Percentiles rank a stretch among this genome's conserved stretches.
Conservation (phyloP, 225 moss, liverwort and hornwort species). For the Physcomitrium patens region DNA sequence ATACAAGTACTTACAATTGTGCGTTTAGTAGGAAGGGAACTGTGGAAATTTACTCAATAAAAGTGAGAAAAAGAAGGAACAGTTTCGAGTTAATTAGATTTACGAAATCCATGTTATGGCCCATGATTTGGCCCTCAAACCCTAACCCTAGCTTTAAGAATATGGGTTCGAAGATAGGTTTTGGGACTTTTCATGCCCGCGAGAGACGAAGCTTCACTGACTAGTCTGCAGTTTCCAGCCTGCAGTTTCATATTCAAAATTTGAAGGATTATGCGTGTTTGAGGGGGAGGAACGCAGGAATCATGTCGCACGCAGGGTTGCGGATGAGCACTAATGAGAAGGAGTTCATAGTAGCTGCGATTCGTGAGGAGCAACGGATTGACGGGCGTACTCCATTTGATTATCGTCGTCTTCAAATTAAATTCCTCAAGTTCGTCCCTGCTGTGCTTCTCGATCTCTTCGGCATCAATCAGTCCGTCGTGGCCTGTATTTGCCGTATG, state of each 20-base stretch:
- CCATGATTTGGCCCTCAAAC: neutral
- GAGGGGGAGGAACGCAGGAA: neutral
- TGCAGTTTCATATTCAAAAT: neutral
- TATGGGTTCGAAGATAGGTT: too few species aligned
- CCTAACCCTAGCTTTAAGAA: slow-evolving; percentile 1
- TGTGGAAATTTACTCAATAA: too few species aligned
- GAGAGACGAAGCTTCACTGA: too few species aligned
- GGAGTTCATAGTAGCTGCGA: slow-evolving; percentile 71
- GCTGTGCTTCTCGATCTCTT: neutral
- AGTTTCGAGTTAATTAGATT: too few species aligned
- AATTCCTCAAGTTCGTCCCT: slow-evolving; percentile 61
- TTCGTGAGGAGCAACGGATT: slow-evolving; percentile 71
- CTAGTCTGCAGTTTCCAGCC: too few species aligned
- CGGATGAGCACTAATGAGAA: slow-evolving; percentile 80
- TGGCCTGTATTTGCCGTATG: neutral
- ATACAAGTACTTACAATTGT: too few species aligned
- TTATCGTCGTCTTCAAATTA: slow-evolving; percentile 59
- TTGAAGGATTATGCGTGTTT: slow-evolving; percentile 31
- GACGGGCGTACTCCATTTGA: slow-evolving; percentile 85
- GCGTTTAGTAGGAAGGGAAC: too few species aligned
- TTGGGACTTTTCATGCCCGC: too few species aligned
- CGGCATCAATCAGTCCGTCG: neutral
- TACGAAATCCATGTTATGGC: too few species aligned
- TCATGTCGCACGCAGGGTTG: slow-evolving; percentile 43
- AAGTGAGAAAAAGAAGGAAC: too few species aligned